phyloP scores from a whole-genome alignment of 1,284 basidiomycete species.

The Megacollybia platyphylla region DNA sequence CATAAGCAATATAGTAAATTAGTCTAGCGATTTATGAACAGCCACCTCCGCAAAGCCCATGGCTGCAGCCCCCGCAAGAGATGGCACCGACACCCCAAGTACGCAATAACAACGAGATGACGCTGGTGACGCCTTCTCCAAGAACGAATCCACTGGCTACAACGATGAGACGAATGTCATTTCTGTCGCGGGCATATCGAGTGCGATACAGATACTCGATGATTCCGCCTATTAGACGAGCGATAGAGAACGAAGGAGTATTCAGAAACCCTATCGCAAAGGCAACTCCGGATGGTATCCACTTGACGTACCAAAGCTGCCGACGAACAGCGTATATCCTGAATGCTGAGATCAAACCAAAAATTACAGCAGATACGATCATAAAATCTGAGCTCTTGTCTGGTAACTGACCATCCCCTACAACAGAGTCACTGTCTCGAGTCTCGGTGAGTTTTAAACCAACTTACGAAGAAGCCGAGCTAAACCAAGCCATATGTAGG shows the following conservation, averaged over 20 bases:
- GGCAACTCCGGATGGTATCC: conserved; percentile 83
- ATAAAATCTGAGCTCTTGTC: conserved; percentile 72
- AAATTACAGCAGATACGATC: conserved; percentile 62
- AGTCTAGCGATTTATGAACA: conserved; percentile 19
- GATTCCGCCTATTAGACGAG: conserved; percentile 81
- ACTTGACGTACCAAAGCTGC: conserved; percentile 41
- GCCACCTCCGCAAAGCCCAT: conserved; percentile 62
- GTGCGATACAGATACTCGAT: conserved; percentile 62
- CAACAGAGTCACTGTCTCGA: conserved; percentile 1
- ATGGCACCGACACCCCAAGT: conserved; percentile 62
- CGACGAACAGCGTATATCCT: conserved; percentile 50
- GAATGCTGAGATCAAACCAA: conserved; percentile 51
- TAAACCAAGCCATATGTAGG: conserved; percentile 85
- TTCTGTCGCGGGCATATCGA: conserved; percentile 30
- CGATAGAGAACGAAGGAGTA: conserved; percentile 89
- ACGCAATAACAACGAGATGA: conserved; percentile 67
- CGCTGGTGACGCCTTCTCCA: conserved; percentile 85
- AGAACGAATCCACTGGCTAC: conserved; percentile 92
- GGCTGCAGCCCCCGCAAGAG: conserved; percentile 79
- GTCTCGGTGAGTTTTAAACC: background rate
- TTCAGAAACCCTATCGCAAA: conserved; percentile 90
- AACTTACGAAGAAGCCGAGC: conserved; percentile 76
- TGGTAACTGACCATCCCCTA: conserved; percentile 76
- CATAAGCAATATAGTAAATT: background rate
- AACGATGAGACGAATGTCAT: conserved; percentile 71